A percentile compares a stretch with the other conserved stretches of the same genome.
phyloP scores from a whole-genome alignment of 1,284 basidiomycete genomes.

The Cutaneotrichosporon mucoides region DNA sequence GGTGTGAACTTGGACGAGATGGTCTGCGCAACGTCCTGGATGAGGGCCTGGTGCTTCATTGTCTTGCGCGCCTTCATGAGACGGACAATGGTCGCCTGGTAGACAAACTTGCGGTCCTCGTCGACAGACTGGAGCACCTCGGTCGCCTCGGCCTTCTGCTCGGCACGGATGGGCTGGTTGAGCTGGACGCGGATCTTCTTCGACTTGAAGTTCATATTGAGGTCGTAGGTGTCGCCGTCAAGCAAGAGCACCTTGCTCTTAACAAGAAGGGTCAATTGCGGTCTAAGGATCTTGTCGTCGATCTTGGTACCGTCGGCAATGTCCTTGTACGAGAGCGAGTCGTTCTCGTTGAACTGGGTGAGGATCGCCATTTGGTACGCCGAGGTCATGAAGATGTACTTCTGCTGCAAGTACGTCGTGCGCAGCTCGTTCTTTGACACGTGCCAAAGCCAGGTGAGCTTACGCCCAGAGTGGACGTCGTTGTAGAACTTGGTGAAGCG shows the following conservation, averaged over 20 bases:
- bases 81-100: constrained; percentile 95
- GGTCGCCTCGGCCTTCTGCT: constrained; percentile 83
- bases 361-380: constrained; percentile 94
- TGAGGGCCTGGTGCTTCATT: constrained; percentile 91
- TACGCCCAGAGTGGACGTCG: constrained; percentile 70
- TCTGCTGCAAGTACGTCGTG: constrained; percentile 87
- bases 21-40: constrained; percentile 88
- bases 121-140: constrained; percentile 95
- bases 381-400: constrained; percentile 93
- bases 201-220: constrained; percentile 90
- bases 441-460: constrained; percentile 97
- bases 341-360: constrained; percentile 88
- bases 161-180: constrained; percentile 90
- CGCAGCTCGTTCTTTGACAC: constrained; percentile 93
- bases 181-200: constrained; percentile 83
- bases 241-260: constrained; percentile 87
- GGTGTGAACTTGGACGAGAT: constrained; percentile 58
- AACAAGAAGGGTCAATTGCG: constrained; percentile 74
- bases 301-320: constrained; percentile 78
- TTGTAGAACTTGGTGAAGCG: constrained; percentile 92
- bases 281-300: constrained; percentile 73
- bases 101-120: constrained; percentile 94
- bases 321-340: constrained; percentile 76
- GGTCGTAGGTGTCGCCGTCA: constrained; percentile 72
- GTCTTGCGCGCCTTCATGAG: constrained; percentile 98